These are phyloP conservation scores for Juglanconis juglandina DNA, from an alignment of 2,329 filamentous ascomycete species.

Conservation along the genomic window DNA sequence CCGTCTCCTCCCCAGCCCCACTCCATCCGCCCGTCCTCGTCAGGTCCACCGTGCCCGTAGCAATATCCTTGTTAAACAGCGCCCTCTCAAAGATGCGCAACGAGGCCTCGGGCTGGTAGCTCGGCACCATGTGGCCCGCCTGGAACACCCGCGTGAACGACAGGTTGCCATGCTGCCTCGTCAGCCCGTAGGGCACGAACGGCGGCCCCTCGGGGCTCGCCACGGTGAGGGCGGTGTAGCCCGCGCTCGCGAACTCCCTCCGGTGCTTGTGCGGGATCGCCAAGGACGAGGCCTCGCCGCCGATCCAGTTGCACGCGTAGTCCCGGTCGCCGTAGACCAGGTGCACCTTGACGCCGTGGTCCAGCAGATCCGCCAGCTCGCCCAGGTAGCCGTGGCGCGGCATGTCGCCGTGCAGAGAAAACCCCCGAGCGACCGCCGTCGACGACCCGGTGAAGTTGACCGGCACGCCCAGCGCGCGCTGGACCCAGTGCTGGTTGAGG, in stretches of 20 bases:
- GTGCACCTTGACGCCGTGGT: slow-evolving; percentile 51
- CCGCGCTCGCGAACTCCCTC: slow-evolving; percentile 55
- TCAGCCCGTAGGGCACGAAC: slow-evolving; percentile 48
- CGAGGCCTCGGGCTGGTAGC: slow-evolving; percentile 44
- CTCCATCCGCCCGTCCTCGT: slow-evolving; percentile 13
- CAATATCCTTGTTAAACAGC: slow-evolving; percentile 43
- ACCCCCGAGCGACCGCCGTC: slow-evolving; percentile 38
- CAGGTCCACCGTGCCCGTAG: slow-evolving; percentile 38
- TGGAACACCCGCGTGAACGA: slow-evolving; percentile 55
- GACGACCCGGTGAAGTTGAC: slow-evolving; percentile 52
- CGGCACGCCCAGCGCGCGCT: slow-evolving; percentile 54
- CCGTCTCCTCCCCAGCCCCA: not conserved
- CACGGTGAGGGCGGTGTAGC: slow-evolving; percentile 60
- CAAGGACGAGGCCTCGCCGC: slow-evolving; percentile 45
- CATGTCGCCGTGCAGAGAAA: slow-evolving; percentile 31
- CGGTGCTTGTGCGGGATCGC: slow-evolving; percentile 59
- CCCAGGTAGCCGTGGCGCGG: slow-evolving; percentile 33
- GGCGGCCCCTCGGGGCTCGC: slow-evolving; percentile 44
- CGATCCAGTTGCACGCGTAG: slow-evolving; percentile 49
- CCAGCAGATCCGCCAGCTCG: slow-evolving; percentile 47
- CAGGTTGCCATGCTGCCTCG: slow-evolving; percentile 64
- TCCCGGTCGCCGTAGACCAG: slow-evolving; percentile 56
- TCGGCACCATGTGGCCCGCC: slow-evolving; percentile 51
- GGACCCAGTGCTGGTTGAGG: slow-evolving; percentile 53
- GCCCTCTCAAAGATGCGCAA: slow-evolving; percentile 48